Base-by-base conservation (phyloP, 768 basidiomycete species). In the Pulveroboletus ravenelii region DNA sequence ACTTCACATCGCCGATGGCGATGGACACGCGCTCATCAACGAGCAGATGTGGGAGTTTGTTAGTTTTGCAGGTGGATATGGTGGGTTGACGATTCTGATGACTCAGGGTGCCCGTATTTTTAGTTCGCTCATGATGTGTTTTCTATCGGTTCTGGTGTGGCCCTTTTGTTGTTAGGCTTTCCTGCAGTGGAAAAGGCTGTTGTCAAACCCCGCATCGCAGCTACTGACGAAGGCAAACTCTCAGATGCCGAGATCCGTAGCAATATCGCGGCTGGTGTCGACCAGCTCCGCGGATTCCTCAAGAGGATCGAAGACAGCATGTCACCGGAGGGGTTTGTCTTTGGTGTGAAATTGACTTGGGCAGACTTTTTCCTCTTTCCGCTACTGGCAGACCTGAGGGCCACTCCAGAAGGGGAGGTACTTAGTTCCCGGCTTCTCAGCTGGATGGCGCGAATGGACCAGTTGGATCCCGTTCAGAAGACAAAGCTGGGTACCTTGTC, bases 31-130 rank as follows among this genome's bases (percentile, higher is more conserved):
- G 15, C 0, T 64, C 42, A 50, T 68, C 51, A 32, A 45, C 0
- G 66, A 68, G 45, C 65, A 66, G 32, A 51, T 68, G 68, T 68
- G 68, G 68, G 66, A 68, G 30, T 70, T 68, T 15, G 68, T 60
- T 40, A 61, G 59, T 9, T 56, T 66, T 10, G 60, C 52, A 0
- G 56, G 56, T 2, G 51, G 56, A 12, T 42, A 69, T 9, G 65
- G 65, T 69, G n/a, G 0, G 57, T 40, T 5, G 20, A 43, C 38
- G 5, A 20, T 48, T 32, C 41, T 12, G 35, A 31, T 41, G 3
- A 27, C 23, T 23, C 20, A 23, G 20, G 20, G 6, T 17, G 31
- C 13, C 5, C 2, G 25, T 27, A 6, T 27, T 27, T 23, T 27
- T 27, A 27, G 25, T 27, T 27, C 25, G 6, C 25, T 27, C 25